Conservation (phyloP, 495 filamentous ascomycete genomes). For the Antarctomyces pellizariae region DNA sequence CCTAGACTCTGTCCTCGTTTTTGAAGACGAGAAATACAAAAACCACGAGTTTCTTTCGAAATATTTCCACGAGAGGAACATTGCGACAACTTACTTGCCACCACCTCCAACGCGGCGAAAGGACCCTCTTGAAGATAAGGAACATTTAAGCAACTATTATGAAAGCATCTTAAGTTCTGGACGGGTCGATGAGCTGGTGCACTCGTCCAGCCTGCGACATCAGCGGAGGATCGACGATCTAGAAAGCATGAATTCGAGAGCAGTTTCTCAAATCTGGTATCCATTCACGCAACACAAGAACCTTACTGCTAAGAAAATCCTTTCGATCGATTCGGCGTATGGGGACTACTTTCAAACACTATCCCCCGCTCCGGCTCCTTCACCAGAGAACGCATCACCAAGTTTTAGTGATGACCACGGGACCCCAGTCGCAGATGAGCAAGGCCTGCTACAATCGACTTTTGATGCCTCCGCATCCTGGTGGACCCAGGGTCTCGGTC, state of each 20-base stretch:
- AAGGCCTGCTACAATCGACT: slow-evolving; percentile 26
- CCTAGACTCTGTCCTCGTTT: slow-evolving; percentile 37
- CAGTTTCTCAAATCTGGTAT: slow-evolving; percentile 45
- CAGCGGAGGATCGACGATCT: slow-evolving; percentile 26
- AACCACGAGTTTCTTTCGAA: slow-evolving; percentile 38
- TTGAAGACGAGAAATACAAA: slow-evolving; percentile 33
- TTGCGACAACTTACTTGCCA: slow-evolving; percentile 27
- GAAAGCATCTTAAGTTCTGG: slow-evolving; percentile 16
- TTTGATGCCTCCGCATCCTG: slow-evolving; percentile 66
- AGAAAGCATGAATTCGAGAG: slow-evolving; percentile 30
- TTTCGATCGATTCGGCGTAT: slow-evolving; percentile 49
- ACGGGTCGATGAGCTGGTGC: slow-evolving; percentile 18
- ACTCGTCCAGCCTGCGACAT: slow-evolving; percentile 22
- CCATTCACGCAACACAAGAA: slow-evolving; percentile 60
- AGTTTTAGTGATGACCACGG: too few relatives aligned
- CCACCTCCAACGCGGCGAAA: slow-evolving; percentile 23
- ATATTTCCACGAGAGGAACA: slow-evolving; percentile 35
- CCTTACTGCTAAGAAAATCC: slow-evolving; percentile 31
- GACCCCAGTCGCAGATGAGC: too few relatives aligned
- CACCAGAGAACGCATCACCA: slow-evolving; percentile 4
- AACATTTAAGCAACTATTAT: slow-evolving; percentile 38
- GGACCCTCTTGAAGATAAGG: slow-evolving; percentile 18
- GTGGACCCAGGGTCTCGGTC: slow-evolving; percentile 71
- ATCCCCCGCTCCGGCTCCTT: slow-evolving; percentile 3
- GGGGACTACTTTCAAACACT: slow-evolving; percentile 51